Evolutionary conservation across 2,329 filamentous ascomycete genomes (phyloP).

Genomic region (Nannizzia gypsea): DNA sequence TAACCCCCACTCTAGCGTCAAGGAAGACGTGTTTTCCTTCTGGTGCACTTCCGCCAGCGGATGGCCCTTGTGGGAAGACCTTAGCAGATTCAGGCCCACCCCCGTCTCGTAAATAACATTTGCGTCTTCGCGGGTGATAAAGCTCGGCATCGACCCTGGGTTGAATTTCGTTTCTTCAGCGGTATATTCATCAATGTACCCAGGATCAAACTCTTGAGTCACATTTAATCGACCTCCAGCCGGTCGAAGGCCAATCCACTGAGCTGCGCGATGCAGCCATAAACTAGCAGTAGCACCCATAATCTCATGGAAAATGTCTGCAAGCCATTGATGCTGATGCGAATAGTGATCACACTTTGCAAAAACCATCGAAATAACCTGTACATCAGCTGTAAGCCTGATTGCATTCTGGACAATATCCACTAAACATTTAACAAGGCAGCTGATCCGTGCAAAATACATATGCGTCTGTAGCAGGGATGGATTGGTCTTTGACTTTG

Average conservation of each 20-base stretch:
- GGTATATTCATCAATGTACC: conserved; percentile 1
- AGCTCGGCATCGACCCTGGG: conserved; percentile 47
- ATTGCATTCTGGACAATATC: conserved; percentile 35
- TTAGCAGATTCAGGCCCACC: conserved; percentile 60
- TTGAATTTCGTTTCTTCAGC: conserved; percentile 39
- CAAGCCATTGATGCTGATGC: conserved; percentile 50
- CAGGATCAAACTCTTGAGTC: not conserved
- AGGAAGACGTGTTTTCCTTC: conserved; percentile 39
- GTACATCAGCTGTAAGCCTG: conserved; percentile 44
- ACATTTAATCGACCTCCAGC: not conserved
- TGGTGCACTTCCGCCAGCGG: conserved; percentile 48
- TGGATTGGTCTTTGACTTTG: conserved; percentile 16
- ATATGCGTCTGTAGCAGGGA: conserved; percentile 30
- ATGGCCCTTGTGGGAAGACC: conserved; percentile 58
- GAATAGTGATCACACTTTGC: conserved; percentile 52
- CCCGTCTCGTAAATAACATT: conserved; percentile 68
- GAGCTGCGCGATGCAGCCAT: conserved; percentile 55
- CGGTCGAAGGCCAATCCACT: conserved; percentile 61
- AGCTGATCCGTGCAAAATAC: conserved; percentile 29
- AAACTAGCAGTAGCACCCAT: conserved; percentile 51
- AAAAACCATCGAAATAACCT: conserved; percentile 51
- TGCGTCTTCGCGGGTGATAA: conserved; percentile 58
- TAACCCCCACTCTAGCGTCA: conserved; percentile 55
- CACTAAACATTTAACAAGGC: conserved; percentile 26
- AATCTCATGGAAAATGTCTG: conserved; percentile 55